These are phyloP conservation scores for Penicillium sp. DNA, from an alignment of 2,329 filamentous ascomycete species.

Conservation along the genomic window DNA sequence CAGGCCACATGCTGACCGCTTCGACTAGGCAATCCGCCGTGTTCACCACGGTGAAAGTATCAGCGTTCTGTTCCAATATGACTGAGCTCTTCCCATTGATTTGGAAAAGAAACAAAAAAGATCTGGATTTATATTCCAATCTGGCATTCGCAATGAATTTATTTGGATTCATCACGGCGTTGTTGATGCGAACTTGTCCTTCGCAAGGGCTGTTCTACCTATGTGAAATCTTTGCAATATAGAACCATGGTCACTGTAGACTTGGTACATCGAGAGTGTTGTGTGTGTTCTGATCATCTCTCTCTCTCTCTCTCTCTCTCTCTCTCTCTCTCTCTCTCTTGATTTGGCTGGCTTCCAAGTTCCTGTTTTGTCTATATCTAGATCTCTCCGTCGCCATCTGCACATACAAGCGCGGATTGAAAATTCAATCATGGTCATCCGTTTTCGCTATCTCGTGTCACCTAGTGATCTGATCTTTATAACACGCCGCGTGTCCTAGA, in stretches of 20 bases:
- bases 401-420: constrained; percentile 20
- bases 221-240: constrained; percentile 8
- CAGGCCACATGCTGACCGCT: constrained; percentile 25
- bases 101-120: constrained; percentile 2
- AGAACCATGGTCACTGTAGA: constrained; percentile 19
- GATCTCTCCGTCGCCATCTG: constrained; percentile 23
- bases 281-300: constrained; percentile 10
- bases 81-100: constrained; percentile 43
- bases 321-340: constrained; percentile 11
- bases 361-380: constrained; percentile 13
- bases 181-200: constrained; percentile 8
- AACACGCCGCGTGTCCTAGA: neutral
- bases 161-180: constrained; percentile 16
- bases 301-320: constrained; percentile 10
- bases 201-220: constrained; percentile 1
- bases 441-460: neutral
- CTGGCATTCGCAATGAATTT: constrained; percentile 17
- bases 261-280: constrained; percentile 14
- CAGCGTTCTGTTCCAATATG: constrained; percentile 86
- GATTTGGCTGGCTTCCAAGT: constrained; percentile 7
- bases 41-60: constrained; percentile 98
- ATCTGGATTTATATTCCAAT: constrained; percentile 5
- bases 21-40: constrained; percentile 68
- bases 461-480: neutral
- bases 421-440: neutral